Evolutionary conservation across 2,329 filamentous ascomycete species (phyloP), one percentile per base, ranked within the genome.

Genomic region (Chaetomium sp.): DNA sequence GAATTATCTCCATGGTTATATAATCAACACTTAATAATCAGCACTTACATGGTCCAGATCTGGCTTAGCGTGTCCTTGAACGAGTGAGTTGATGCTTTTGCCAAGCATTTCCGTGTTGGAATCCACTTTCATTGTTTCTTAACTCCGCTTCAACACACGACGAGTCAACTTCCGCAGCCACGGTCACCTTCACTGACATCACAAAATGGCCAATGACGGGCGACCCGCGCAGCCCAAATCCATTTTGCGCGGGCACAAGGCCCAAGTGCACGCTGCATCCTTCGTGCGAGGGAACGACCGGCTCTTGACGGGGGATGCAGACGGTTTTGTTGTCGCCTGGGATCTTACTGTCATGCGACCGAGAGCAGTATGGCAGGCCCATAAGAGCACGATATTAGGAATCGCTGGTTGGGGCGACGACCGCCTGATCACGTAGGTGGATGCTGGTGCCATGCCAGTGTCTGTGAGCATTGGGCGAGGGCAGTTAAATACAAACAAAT

Each of bases 251-350:
- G 95, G 95, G 60, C 95, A 98, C 79, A 84, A 86, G 62, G 84
- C 90, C 0, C 88, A 92, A 69, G 88, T 97, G 56, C 93, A 97
- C 74, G 85, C 87, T 23, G 83, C 93, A 4, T 80, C 84, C 60
- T 94, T 98, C 74, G 81, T 92, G 70, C 83, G 86, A 60, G 76
- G 80, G 49, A 97, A 97, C 75, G 83, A 86, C 64, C 89, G 91
- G 38, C 86, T 99, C 6, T 80, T 92, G 13, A 95, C 92, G 0
- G 94, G 91, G 42, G 95, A 99, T 77, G 91, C 92, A 9, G 91
- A 97, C 50, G 95, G 95, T 65, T 97, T 90, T 83, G 82, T 97
- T 38, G 85, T 96, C 7, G 79, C 93, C 25, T 99, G 95, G 95
- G 89, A 91, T 74, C 80, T 96, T 47, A 84, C 89, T 29, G 91